These are phyloP conservation scores for Ascochyta koolunga DNA, from an alignment of 2,329 filamentous ascomycete genomes.

Conservation along the genomic window DNA sequence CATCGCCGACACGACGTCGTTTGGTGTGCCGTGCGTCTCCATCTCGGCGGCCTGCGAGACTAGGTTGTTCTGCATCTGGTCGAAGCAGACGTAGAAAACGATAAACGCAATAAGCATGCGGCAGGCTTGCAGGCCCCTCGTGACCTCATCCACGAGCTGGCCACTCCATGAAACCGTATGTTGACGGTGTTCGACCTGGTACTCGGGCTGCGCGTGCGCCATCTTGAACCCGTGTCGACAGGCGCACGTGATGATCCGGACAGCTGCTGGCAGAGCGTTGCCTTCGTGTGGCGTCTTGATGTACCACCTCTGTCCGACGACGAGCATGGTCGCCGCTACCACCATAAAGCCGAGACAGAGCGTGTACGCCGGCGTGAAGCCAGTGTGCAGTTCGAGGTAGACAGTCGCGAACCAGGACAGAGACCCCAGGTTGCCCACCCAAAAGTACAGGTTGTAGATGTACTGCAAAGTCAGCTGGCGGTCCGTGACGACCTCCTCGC, in stretches of 20 bases:
- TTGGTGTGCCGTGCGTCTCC: constrained; percentile 40
- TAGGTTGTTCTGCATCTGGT: constrained; percentile 49
- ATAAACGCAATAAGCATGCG: constrained; percentile 43
- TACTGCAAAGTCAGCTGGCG: constrained; percentile 45
- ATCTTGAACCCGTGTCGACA: constrained; percentile 36
- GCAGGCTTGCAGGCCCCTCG: constrained; percentile 39
- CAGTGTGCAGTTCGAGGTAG: constrained; percentile 69
- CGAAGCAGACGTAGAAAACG: constrained; percentile 46
- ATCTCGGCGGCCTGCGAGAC: constrained; percentile 48
- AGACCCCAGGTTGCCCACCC: constrained; percentile 67
- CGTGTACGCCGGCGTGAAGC: constrained; percentile 70
- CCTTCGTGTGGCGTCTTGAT: constrained; percentile 27
- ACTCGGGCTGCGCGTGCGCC: constrained; percentile 29
- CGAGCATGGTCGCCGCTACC: constrained; percentile 62
- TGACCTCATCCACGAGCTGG: constrained; percentile 36
- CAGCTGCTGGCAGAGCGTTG: constrained; percentile 33
- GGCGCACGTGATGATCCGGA: constrained; percentile 35
- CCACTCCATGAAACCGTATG: constrained; percentile 35
- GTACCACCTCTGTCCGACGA: constrained; percentile 40
- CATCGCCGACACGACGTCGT: constrained; percentile 44
- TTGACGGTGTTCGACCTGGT: constrained; percentile 28
- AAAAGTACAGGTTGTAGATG: constrained; percentile 50
- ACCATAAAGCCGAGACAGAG: constrained; percentile 68
- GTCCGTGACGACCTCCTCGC: constrained; percentile 45
- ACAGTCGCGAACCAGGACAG: constrained; percentile 68